A percentile compares a stretch with the other conserved stretches of the same genome.
Conservation (phyloP, 345 rosid species). For the Limnanthes douglasii region DNA sequence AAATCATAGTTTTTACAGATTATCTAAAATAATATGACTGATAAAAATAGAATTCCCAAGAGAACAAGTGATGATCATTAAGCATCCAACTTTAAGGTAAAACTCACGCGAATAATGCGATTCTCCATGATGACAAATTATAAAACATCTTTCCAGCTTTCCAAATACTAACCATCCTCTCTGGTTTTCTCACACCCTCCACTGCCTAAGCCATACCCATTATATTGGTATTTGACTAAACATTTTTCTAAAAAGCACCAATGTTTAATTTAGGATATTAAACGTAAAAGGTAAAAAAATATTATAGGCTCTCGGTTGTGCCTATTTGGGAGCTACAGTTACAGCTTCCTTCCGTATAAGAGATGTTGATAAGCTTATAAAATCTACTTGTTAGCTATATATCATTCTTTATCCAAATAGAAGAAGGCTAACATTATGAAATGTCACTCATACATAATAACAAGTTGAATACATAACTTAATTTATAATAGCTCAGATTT, state of each 20-base stretch:
- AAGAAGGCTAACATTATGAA: not conserved
- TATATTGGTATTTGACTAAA: slow-evolving; percentile 3
- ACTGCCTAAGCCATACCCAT: slow-evolving; percentile 64
- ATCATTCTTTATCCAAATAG: not conserved
- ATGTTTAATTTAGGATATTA: too few relatives aligned
- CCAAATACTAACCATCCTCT: slow-evolving; percentile 63
- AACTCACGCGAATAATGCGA: slow-evolving; percentile 65
- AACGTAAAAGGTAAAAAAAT: too few relatives aligned
- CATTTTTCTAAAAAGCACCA: not conserved
- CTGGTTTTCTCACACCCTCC: slow-evolving; percentile 46
- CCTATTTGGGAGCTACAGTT: too few relatives aligned
- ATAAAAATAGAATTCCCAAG: not conserved
- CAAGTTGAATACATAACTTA: too few relatives aligned
- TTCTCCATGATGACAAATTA: slow-evolving; percentile 75
- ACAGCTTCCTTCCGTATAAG: too few relatives aligned
- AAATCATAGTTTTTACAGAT: not conserved
- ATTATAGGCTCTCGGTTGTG: too few relatives aligned
- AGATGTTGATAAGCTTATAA: too few relatives aligned
- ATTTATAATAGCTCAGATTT: too few relatives aligned
- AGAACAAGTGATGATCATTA: not conserved
- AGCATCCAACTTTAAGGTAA: not conserved
- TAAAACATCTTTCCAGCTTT: slow-evolving; percentile 79
- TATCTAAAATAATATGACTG: not conserved
- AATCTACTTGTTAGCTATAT: not conserved
- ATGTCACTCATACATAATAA: too few relatives aligned